Evolutionary conservation across 2,329 filamentous ascomycete genomes (phyloP), one percentile per base, ranked within the genome.

Genomic region (Diatrype stigma): DNA sequence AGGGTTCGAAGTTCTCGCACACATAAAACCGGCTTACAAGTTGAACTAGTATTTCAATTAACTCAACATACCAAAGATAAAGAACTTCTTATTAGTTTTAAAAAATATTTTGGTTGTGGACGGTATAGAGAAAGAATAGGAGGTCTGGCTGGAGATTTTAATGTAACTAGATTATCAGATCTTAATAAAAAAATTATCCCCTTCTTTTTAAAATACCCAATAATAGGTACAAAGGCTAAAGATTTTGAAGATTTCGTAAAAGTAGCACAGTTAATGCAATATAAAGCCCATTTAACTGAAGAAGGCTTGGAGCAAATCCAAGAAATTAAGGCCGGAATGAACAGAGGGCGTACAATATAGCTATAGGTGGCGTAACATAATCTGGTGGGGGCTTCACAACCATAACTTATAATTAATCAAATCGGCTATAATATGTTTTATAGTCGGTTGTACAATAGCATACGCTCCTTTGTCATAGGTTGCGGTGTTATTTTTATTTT

Each of bases 271-370:
- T 35, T 47, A 47, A 34, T 47, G 23, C n/a, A 47, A 37, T 35
- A 47, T 16, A 47, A 47, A 47, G 30, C 14, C 16, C 45, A 47
- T 47, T 34, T 47, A 32, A 47, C 45, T 47, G 14, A 16, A 10
- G 12, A n/a, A 17, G 45, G 45, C 6, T 34, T 35, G 4, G 19
- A 47, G 16, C 11, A 32, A 38, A 47, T 47, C n/a, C 17, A 35
- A 35, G 6, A 47, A 35, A 47, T 47, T 30, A 47, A 47, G 21
- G 30, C 12, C 6, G 45, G 45, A n/a, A 47, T 34, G 30, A 47
- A 47, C 35, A 47, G 28, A 34, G 45, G 45, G 16, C 19, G 45
- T 22, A 23, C 26, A 46, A 26, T 17, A 7, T 34, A 34, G 30
- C 30, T 32, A 32, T n/a, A n/a, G n/a, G n/a, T n/a, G n/a, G n/a